These are phyloP conservation scores for Rosellinia necatrix DNA, from an alignment of 2,329 filamentous ascomycete species.

Conservation along the genomic window DNA sequence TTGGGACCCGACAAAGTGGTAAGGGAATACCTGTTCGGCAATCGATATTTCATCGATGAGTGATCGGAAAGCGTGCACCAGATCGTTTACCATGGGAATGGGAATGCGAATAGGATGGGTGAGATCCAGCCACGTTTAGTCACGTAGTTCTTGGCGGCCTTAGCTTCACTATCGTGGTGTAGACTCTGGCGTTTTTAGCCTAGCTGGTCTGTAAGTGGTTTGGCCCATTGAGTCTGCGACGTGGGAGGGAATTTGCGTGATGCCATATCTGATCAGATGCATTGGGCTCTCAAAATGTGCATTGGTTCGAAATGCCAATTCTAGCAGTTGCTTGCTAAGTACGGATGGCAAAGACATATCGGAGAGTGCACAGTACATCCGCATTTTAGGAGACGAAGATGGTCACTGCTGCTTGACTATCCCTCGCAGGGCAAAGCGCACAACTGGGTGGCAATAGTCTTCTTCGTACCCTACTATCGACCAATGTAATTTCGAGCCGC, in stretches of 20 bases:
- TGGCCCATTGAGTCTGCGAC: not conserved
- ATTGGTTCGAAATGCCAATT: not conserved
- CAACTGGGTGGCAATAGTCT: constrained; percentile 7
- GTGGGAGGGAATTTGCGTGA: not conserved
- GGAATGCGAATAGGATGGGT: constrained; percentile 10
- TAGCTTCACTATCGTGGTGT: not conserved
- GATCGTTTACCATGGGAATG: constrained; percentile 19
- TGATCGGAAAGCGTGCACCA: constrained; percentile 1
- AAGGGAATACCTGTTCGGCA: constrained; percentile 4
- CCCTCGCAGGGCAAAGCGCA: constrained; percentile 5
- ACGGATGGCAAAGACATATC: not conserved
- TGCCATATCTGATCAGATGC: too few relatives aligned
- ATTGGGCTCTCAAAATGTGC: too few relatives aligned
- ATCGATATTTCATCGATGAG: not conserved
- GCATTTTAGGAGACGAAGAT: not conserved
- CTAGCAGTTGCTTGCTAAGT: not conserved
- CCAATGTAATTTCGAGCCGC: not conserved
- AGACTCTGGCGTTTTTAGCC: not conserved
- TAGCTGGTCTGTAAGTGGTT: not conserved
- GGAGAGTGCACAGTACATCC: not conserved
- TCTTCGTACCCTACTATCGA: not conserved
- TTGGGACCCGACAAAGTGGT: constrained; percentile 2
- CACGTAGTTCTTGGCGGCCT: constrained; percentile 8
- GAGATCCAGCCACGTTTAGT: constrained; percentile 3
- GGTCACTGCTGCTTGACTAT: constrained; percentile 6